A percentile compares a stretch with the other conserved stretches of the same genome.
Conservation (phyloP, 495 filamentous ascomycete species). For the Haplographium delicatum region DNA sequence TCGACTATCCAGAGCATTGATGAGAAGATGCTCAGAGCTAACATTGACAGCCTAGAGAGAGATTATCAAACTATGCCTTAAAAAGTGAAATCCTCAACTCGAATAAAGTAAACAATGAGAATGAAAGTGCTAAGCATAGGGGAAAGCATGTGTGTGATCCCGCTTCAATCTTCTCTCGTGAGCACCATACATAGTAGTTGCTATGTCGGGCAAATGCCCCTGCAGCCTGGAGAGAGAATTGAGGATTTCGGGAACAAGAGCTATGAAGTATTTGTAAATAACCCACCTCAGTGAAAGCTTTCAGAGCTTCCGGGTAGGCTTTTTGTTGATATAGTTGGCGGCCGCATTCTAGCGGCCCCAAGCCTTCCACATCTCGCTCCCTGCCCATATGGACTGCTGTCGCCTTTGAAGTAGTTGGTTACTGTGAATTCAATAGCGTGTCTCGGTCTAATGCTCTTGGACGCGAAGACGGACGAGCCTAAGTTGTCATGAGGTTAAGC, state of each 20-base stretch:
- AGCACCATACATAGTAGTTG: not conserved
- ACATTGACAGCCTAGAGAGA: conserved; percentile 17
- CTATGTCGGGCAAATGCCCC: not conserved
- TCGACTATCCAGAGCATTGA: conserved; percentile 25
- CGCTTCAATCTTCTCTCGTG: not conserved
- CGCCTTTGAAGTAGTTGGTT: too few relatives aligned
- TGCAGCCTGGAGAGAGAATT: not conserved
- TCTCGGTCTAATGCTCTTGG: too few relatives aligned
- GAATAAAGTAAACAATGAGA: not conserved
- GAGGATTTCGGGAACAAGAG: not conserved
- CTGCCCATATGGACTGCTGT: too few relatives aligned
- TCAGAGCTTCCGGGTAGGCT: conserved; percentile 1
- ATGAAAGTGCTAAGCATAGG: too few relatives aligned
- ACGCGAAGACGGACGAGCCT: too few relatives aligned
- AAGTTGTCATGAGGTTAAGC: too few relatives aligned
- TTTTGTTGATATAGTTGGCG: conserved; percentile 3
- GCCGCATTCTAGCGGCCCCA: conserved; percentile 2
- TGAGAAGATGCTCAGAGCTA: conserved; percentile 17
- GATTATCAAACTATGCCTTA: not conserved
- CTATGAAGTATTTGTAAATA: not conserved
- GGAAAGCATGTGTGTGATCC: too few relatives aligned
- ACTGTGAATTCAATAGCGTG: too few relatives aligned
- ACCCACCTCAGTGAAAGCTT: conserved; percentile 10
- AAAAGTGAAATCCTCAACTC: not conserved
- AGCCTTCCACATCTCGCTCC: not conserved